phyloP scores from a whole-genome alignment of 495 filamentous ascomycete genomes.

The Glutinoglossum americanum region DNA sequence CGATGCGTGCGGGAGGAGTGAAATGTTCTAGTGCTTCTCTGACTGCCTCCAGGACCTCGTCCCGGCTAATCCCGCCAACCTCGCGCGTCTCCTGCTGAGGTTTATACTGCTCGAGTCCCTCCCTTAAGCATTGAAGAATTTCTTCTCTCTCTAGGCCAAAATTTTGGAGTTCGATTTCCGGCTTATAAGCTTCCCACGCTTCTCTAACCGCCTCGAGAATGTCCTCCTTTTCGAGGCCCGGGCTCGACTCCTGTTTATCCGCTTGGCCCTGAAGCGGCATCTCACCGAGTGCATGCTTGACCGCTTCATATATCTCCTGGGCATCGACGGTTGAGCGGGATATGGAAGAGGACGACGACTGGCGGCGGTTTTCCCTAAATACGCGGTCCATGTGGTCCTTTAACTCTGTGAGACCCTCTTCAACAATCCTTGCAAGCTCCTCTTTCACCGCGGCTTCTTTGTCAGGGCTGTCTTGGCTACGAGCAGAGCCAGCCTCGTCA shows the following conservation, averaged over 20 bases:
- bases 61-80: slow-evolving; percentile 37
- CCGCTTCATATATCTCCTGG: slow-evolving; percentile 59
- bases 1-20: slow-evolving; percentile 40
- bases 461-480: slow-evolving; percentile 21
- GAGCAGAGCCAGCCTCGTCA: slow-evolving; percentile 35
- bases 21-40: slow-evolving; percentile 62
- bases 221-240: slow-evolving; percentile 46
- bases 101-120: slow-evolving; percentile 60
- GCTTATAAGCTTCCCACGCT: slow-evolving; percentile 79
- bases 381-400: slow-evolving; percentile 57
- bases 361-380: slow-evolving; percentile 49
- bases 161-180: slow-evolving; percentile 74
- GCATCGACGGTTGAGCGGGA: slow-evolving; percentile 39
- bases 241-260: slow-evolving; percentile 11
- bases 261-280: slow-evolving; percentile 21
- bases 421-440: slow-evolving; percentile 56
- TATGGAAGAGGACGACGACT: slow-evolving; percentile 31
- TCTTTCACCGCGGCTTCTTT: slow-evolving; percentile 34
- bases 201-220: slow-evolving; percentile 70
- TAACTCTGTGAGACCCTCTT: slow-evolving; percentile 58
- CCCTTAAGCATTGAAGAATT: slow-evolving; percentile 59
- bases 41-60: slow-evolving; percentile 67
- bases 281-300: slow-evolving; percentile 59
- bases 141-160: slow-evolving; percentile 78
- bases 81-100: slow-evolving; percentile 25